Evolutionary conservation across 352 stramenopile genomes (phyloP), one percentile per base, ranked within the genome.

Genomic region (Globisporangium takayamanum): DNA sequence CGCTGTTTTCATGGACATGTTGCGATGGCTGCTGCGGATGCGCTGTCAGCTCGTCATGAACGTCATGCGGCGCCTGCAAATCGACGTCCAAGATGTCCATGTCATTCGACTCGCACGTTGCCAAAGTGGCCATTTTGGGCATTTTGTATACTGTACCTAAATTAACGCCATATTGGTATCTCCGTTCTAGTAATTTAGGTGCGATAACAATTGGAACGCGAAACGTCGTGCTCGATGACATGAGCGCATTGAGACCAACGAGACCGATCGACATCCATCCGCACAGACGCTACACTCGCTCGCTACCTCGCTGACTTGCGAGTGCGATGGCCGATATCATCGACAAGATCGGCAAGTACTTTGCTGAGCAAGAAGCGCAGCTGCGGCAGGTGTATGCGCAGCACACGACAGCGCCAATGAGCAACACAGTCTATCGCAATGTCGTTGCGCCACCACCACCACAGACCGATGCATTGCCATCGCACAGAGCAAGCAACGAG

Each of bases 291-390:
- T 16, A 46, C 41, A 1, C 41, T 10, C 41, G 18, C 41, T 46
- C 41, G 41, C 41, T 16, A 7, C 14, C 2, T 46, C 41, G 28
- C n/a, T 44, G 50, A 10, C 5, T 30, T 5, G 28, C 28, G 28
- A 33, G 22, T 7, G 22, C n/a, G 28, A 86, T 88, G 79, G 60
- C 69, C 12, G 72, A 86, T 49, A 72, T 88, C 59, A 76, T 88
- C 52, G 77, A 76, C 33, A 87, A 83, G 57, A 89, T 88, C 47
- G 76, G 77, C 44, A 71, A 73, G 59, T 89, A 84, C 62, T 89
- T 88, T 60, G 75, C 73, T 2, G 71, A 85, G 25, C 75, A 86
- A 52, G 77, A 89, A 59, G 66, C 59, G 51, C 75, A 87, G 39
- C 67, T 83, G 60, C 77, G 79, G n/a, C 59, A 73, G 2, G 67